Evolutionary conservation across 2,329 filamentous ascomycete species (phyloP).

Genomic region (Xylariaceae sp.): DNA sequence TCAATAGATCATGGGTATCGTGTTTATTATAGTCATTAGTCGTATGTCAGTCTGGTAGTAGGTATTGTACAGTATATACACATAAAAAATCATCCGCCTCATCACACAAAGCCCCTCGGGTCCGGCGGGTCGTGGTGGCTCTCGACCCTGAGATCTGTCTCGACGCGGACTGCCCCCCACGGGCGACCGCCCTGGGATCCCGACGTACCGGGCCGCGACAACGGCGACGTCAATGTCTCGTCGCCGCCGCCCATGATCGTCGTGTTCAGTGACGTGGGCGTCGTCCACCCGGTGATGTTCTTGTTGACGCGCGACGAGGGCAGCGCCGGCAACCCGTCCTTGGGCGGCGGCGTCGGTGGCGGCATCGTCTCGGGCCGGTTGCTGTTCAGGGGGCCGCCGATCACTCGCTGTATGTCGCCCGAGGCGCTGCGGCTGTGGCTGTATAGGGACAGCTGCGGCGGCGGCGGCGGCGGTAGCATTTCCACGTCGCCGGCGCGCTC

Average conservation of each 20-base stretch:
- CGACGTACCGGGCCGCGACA: background rate
- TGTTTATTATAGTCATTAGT: too few species aligned
- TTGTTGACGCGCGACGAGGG: background rate
- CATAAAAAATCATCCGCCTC: too few species aligned
- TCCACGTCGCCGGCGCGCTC: background rate
- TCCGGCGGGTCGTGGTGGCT: background rate
- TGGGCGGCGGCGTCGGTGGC: background rate
- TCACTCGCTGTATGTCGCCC: background rate
- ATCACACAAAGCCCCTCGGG: background rate
- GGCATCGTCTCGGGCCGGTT: background rate
- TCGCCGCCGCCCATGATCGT: background rate
- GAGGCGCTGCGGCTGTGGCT: background rate
- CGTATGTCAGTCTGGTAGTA: too few species aligned
- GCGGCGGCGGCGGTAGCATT: background rate
- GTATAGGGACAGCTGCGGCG: background rate
- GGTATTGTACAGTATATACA: too few species aligned
- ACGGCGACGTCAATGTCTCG: too few species aligned
- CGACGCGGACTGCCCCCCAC: background rate
- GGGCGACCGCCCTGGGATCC: background rate
- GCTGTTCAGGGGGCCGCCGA: background rate
- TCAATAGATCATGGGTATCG: too few species aligned
- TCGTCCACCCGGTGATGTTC: background rate
- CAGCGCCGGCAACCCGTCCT: background rate
- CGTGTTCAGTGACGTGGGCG: background rate
- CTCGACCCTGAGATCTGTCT: slow-evolving; percentile 29